These are phyloP conservation scores for Corchorus capsularis DNA, from an alignment of 345 rosid genomes.

Conservation along the genomic window DNA sequence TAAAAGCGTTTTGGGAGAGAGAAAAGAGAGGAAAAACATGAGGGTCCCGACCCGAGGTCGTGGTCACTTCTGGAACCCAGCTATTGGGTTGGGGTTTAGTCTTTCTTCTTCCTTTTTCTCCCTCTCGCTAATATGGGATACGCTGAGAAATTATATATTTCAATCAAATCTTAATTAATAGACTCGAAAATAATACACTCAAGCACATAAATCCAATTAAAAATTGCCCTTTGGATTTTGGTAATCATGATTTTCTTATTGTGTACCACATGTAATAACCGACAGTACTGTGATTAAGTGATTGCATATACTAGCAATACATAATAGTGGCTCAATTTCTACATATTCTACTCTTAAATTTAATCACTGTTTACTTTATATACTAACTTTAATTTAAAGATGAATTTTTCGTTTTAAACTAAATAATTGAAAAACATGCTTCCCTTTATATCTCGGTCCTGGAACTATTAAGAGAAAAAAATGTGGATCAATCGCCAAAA, in stretches of 20 bases:
- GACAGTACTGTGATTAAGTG: not conserved
- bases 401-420: too few species aligned
- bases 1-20: not conserved
- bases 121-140: too few species aligned
- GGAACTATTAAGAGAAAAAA: too few species aligned
- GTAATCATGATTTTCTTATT: slow-evolving; percentile 1
- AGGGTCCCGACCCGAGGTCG: slow-evolving; percentile 17
- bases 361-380: too few species aligned
- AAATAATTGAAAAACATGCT: too few species aligned
- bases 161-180: too few species aligned
- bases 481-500: too few species aligned
- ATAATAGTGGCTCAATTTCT: not conserved
- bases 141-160: too few species aligned
- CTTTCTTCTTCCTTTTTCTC: not conserved
- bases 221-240: slow-evolving; percentile 3
- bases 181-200: too few species aligned
- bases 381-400: too few species aligned
- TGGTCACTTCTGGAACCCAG: slow-evolving; percentile 30
- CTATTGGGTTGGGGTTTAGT: slow-evolving; percentile 15
- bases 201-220: not conserved
- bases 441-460: too few species aligned
- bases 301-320: not conserved
- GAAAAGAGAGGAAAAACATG: slow-evolving; percentile 21
- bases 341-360: too few species aligned
- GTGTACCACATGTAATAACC: not conserved